Percentiles rank a stretch among this genome's conserved stretches.
Evolutionary conservation across 805 yeast genomes (phyloP).

Genomic region (Nakazawaea anatomiae): DNA sequence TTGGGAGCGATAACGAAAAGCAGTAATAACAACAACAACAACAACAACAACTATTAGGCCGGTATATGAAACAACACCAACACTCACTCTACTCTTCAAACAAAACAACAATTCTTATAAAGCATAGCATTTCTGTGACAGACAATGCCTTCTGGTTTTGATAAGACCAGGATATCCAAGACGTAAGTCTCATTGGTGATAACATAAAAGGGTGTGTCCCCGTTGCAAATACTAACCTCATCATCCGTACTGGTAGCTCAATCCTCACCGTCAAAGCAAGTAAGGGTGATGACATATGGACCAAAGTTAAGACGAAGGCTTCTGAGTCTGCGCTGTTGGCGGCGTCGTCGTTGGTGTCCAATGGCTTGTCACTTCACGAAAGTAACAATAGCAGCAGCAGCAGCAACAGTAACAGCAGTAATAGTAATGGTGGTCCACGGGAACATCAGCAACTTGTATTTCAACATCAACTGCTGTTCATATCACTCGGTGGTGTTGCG

Average conservation of each 20-base stretch:
- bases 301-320: slow-evolving; percentile 5
- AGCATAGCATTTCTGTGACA: neutral
- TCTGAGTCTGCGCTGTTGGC: slow-evolving; percentile 5
- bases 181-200: neutral
- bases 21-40: too few species aligned
- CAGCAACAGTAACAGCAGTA: neutral
- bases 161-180: neutral
- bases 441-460: too few species aligned
- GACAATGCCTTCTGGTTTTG: neutral
- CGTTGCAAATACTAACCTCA: neutral
- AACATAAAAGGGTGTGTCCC: neutral
- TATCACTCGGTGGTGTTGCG: neutral
- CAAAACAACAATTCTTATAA: neutral
- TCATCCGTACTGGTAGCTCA: neutral
- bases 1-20: too few species aligned
- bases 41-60: too few species aligned
- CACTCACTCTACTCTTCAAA: too few species aligned
- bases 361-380: neutral
- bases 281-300: slow-evolving; percentile 6
- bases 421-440: too few species aligned
- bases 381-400: neutral
- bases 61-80: too few species aligned
- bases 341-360: neutral
- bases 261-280: slow-evolving; percentile 1
- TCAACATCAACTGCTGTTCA: too few species aligned